A percentile compares a stretch with the other conserved stretches of the same genome.
phyloP scores from a whole-genome alignment of 805 yeast species.

The Hanseniaspora vineae region DNA sequence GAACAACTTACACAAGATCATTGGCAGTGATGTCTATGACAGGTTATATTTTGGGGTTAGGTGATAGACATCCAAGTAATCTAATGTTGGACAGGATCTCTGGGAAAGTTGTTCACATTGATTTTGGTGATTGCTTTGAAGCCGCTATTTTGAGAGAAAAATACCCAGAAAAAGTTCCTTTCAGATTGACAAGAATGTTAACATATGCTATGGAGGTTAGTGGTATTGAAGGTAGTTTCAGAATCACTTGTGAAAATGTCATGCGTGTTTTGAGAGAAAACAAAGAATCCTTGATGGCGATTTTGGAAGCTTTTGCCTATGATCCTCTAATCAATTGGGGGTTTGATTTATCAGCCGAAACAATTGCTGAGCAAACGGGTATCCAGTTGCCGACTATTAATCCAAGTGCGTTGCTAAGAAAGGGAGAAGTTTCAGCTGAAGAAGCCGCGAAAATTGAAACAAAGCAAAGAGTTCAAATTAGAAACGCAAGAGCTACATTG shows the following conservation, averaged over 20 bases:
- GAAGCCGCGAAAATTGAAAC: constrained; percentile 61
- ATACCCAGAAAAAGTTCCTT: constrained; percentile 97
- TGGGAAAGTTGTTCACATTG: constrained; percentile 94
- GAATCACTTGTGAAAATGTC: constrained; percentile 93
- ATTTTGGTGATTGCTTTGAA: constrained; percentile 98
- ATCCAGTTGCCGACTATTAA: constrained; percentile 54
- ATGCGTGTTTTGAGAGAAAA: constrained; percentile 90
- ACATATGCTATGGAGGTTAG: constrained; percentile 98
- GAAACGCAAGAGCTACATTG: constrained; percentile 83
- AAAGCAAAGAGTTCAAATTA: constrained; percentile 55
- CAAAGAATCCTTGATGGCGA: constrained; percentile 94
- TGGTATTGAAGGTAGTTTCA: constrained; percentile 94
- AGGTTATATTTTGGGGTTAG: constrained; percentile 91
- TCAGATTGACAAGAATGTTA: constrained; percentile 90
- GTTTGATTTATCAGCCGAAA: constrained; percentile 77
- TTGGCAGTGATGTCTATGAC: constrained; percentile 98
- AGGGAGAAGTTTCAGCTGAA: constrained; percentile 63
- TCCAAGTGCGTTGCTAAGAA: constrained; percentile 55
- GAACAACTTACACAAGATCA: constrained; percentile 92
- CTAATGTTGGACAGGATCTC: constrained; percentile 88
- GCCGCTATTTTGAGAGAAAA: constrained; percentile 94
- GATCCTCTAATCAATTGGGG: constrained; percentile 99
- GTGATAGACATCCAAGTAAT: constrained; percentile 96
- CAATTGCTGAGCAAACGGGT: constrained; percentile 63
- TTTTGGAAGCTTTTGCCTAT: constrained; percentile 93